A percentile compares a stretch with the other conserved stretches of the same genome.
phyloP scores from a whole-genome alignment of 2,329 filamentous ascomycete genomes.

The Ceratocystis smalleyi region DNA sequence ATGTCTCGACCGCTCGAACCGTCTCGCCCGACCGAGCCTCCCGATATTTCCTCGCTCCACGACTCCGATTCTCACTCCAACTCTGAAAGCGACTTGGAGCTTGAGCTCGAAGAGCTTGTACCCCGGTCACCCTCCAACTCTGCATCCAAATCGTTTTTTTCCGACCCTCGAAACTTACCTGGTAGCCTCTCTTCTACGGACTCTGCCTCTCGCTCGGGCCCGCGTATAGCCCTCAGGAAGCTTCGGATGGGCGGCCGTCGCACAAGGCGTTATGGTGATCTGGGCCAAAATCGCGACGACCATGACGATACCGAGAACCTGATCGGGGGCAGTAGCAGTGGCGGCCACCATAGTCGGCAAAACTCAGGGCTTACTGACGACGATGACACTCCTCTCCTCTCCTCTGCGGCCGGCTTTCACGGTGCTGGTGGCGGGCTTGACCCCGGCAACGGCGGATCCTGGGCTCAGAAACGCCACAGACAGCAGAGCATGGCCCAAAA shows the following conservation, averaged over 20 bases:
- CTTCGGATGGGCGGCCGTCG: constrained; percentile 50
- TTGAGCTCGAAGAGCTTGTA: constrained; percentile 69
- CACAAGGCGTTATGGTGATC: constrained; percentile 42
- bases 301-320: constrained; percentile 45
- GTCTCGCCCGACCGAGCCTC: constrained; percentile 40
- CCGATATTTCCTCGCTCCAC: constrained; percentile 36
- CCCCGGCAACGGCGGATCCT: background rate
- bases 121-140: constrained; percentile 29
- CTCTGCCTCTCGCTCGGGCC: constrained; percentile 18
- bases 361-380: constrained; percentile 45
- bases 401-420: constrained; percentile 24
- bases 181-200: constrained; percentile 17
- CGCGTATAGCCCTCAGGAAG: constrained; percentile 54
- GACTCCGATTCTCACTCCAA: constrained; percentile 3
- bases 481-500: constrained; percentile 6
- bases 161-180: constrained; percentile 22
- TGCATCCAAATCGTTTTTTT: constrained; percentile 22
- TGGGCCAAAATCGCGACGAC: constrained; percentile 40
- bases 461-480: constrained; percentile 6
- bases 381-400: constrained; percentile 62
- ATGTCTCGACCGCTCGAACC: constrained; percentile 39
- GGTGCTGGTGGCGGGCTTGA: background rate
- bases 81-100: constrained; percentile 46
- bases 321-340: constrained; percentile 45
- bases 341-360: constrained; percentile 37